Evolutionary conservation across 2,329 filamentous ascomycete species (phyloP).

Genomic region (Calonectria honghensis): DNA sequence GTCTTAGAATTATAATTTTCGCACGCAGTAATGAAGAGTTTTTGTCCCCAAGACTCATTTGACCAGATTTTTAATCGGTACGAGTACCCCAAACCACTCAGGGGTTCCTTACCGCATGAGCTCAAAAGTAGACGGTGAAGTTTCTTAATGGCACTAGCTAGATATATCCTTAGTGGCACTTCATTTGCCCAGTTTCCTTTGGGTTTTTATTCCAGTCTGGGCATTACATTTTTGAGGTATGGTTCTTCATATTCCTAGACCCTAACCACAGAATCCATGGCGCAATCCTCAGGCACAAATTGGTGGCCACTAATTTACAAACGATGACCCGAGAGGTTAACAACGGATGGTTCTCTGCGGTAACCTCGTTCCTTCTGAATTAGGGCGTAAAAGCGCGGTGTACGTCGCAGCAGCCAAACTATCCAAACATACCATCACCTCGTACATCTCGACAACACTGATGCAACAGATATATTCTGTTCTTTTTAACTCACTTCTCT

Average conservation of each 20-base stretch:
- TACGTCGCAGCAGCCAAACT: neutral
- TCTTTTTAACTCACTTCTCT: neutral
- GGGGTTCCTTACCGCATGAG: neutral
- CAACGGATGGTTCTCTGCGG: neutral
- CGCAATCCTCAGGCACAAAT: neutral
- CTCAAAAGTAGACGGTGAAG: neutral
- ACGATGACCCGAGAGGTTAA: neutral
- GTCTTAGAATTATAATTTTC: too few species aligned
- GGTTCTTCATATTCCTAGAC: neutral
- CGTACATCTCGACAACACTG: neutral
- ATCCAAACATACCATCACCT: neutral
- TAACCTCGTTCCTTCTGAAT: neutral
- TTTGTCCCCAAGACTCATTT: neutral
- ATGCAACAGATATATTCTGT: neutral
- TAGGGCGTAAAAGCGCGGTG: neutral
- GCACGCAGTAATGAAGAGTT: too few species aligned
- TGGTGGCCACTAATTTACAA: neutral
- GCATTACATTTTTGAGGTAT: neutral
- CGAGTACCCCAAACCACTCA: neutral
- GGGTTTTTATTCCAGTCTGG: neutral
- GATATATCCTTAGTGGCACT: too few species aligned
- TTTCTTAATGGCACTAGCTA: neutral
- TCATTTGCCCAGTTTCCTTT: neutral
- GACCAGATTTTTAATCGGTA: neutral
- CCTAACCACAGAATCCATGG: neutral